Conservation (phyloP, 2,329 filamentous ascomycete genomes). For the Lasiodiplodia citricola region DNA sequence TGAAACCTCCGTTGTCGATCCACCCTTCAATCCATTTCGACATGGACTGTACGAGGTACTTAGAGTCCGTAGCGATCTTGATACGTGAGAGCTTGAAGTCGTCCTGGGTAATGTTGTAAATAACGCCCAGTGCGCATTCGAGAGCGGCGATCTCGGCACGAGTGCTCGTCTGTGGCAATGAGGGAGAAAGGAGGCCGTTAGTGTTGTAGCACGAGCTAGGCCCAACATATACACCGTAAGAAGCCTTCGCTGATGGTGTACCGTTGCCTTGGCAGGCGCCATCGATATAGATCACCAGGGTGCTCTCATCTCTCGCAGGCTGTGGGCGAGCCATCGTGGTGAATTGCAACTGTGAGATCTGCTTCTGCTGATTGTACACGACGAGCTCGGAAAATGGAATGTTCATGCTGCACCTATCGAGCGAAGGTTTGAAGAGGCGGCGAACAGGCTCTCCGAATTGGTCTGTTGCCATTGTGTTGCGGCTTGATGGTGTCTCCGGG, state of each 20-base stretch:
- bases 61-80: constrained; percentile 39
- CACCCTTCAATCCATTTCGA: constrained; percentile 40
- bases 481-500: neutral
- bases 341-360: constrained; percentile 25
- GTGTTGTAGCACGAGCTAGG: constrained; percentile 27
- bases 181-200: neutral
- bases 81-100: constrained; percentile 20
- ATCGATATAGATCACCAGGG: constrained; percentile 33
- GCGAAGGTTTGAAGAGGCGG: neutral
- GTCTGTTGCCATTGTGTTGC: constrained; percentile 1
- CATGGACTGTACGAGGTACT: constrained; percentile 41
- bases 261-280: constrained; percentile 35
- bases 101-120: constrained; percentile 24
- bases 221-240: constrained; percentile 32
- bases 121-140: constrained; percentile 12
- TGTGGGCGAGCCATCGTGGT: neutral
- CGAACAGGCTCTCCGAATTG: neutral
- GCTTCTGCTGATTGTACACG: constrained; percentile 26
- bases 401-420: neutral
- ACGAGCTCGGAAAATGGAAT: constrained; percentile 18
- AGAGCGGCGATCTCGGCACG: constrained; percentile 33
- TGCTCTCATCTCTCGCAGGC: constrained; percentile 5
- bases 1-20: constrained; percentile 38
- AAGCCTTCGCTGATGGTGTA: constrained; percentile 25
- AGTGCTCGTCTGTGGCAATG: constrained; percentile 29